These are phyloP conservation scores for Podaxis sp. DNA, from an alignment of 768 basidiomycete genomes.

Conservation along the genomic window DNA sequence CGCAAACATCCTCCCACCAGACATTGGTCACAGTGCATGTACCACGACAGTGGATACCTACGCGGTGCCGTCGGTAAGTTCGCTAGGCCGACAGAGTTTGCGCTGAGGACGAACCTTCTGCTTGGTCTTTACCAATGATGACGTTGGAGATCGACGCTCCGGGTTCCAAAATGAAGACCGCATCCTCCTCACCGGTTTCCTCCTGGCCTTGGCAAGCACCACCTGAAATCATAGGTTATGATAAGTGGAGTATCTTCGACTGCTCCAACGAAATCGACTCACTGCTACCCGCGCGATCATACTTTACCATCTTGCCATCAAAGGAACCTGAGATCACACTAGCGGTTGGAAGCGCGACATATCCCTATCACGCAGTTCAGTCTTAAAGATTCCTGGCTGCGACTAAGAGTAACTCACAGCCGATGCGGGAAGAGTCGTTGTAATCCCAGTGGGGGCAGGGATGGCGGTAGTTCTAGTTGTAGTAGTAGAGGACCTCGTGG, in stretches of 20 bases:
- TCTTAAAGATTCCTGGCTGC: not conserved
- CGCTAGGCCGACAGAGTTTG: not conserved
- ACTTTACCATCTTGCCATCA: conserved; percentile 29
- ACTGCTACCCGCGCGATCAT: conserved; percentile 30
- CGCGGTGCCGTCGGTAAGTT: not conserved
- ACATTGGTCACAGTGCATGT: conserved; percentile 30
- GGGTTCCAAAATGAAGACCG: conserved; percentile 28
- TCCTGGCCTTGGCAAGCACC: conserved; percentile 26
- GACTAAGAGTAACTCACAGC: conserved; percentile 19
- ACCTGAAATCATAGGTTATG: conserved; percentile 15
- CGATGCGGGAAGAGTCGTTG: conserved; percentile 26
- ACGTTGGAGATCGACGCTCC: conserved; percentile 31
- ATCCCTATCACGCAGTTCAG: conserved; percentile 19
- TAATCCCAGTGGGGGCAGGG: conserved; percentile 22
- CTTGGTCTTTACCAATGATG: conserved; percentile 28
- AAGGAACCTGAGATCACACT: conserved; percentile 29
- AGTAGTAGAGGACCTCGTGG: conserved; percentile 14
- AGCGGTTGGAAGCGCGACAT: conserved; percentile 28
- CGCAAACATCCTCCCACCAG: conserved; percentile 33
- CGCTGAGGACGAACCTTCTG: conserved; percentile 21
- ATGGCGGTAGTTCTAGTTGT: conserved; percentile 19
- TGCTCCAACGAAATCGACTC: not conserved
- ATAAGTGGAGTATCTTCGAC: not conserved
- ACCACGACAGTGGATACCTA: conserved; percentile 30
- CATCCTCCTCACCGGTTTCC: conserved; percentile 29